These are phyloP conservation scores for Scytalidium sp. DNA, from an alignment of 2,329 filamentous ascomycete species.

Conservation along the genomic window DNA sequence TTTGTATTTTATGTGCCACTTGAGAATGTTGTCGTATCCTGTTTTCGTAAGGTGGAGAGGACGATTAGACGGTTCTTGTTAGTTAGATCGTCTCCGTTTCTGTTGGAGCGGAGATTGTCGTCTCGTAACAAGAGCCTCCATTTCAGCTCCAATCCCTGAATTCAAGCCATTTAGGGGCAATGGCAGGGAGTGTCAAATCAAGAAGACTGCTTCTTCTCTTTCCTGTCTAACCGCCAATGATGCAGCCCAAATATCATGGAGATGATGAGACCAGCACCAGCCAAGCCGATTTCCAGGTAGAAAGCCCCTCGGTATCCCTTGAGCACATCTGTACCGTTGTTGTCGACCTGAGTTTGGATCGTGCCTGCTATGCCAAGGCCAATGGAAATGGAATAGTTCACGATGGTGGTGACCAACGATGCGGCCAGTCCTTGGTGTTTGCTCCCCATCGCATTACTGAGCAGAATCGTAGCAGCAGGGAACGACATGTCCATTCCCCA, in stretches of 20 bases:
- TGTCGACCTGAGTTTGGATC: slow-evolving; percentile 44
- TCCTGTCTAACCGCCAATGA: not conserved
- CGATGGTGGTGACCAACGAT: slow-evolving; percentile 59
- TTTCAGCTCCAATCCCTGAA: too few relatives aligned
- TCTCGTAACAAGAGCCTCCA: too few relatives aligned
- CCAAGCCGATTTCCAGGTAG: slow-evolving; percentile 13
- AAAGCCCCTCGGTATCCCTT: slow-evolving; percentile 12
- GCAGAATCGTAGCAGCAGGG: slow-evolving; percentile 57
- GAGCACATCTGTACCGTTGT: slow-evolving; percentile 9
- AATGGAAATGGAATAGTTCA: slow-evolving; percentile 67
- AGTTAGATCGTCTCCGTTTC: too few relatives aligned
- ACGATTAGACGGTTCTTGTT: too few relatives aligned
- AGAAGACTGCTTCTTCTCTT: too few relatives aligned
- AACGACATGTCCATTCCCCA: slow-evolving; percentile 67
- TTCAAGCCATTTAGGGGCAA: too few relatives aligned
- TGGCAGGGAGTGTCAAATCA: too few relatives aligned
- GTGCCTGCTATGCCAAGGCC: slow-evolving; percentile 65
- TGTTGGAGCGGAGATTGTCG: too few relatives aligned
- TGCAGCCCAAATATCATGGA: not conserved
- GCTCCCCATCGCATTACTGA: slow-evolving; percentile 48
- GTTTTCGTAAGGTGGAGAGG: too few relatives aligned
- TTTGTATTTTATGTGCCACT: too few relatives aligned
- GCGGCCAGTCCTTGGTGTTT: slow-evolving; percentile 49
- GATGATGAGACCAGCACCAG: not conserved
- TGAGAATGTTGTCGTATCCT: too few relatives aligned